Percentiles rank a stretch among this genome's conserved stretches.
phyloP scores from a whole-genome alignment of 257 asterid genomes.

The Jasminum sambac region DNA sequence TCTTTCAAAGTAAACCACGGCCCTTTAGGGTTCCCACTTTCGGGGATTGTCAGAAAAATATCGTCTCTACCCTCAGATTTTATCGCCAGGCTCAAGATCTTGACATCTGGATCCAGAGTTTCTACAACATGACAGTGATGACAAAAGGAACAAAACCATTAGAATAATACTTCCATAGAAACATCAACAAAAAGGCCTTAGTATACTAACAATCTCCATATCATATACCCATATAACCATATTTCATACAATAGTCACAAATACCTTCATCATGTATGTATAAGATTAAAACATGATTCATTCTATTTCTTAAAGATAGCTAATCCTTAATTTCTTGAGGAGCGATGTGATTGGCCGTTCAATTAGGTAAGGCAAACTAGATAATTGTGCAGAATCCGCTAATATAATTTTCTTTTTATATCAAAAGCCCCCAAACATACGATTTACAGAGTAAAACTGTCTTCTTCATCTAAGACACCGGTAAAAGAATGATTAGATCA shows the following conservation, averaged over 20 bases:
- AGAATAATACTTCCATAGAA: too few relatives aligned
- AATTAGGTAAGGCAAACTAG: too few relatives aligned
- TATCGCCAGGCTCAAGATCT: conserved; percentile 57
- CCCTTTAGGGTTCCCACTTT: conserved; percentile 57
- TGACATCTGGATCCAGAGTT: conserved; percentile 73
- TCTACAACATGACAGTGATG: conserved; percentile 32
- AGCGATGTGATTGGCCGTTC: too few relatives aligned
- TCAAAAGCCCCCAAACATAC: too few relatives aligned
- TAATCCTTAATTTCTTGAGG: not conserved
- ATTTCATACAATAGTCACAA: not conserved
- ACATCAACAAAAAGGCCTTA: not conserved
- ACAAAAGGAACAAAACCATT: not conserved
- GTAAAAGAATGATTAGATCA: too few relatives aligned
- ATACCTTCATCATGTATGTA: too few relatives aligned
- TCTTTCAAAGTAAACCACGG: conserved; percentile 75
- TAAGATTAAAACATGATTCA: not conserved
- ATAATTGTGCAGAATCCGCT: too few relatives aligned
- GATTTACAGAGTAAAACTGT: too few relatives aligned
- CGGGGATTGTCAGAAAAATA: conserved; percentile 56
- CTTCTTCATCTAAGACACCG: too few relatives aligned
- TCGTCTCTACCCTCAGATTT: conserved; percentile 58
- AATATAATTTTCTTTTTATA: too few relatives aligned
- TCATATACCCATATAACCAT: not conserved
- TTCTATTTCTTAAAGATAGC: not conserved
- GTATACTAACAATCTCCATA: not conserved